Conservation (phyloP, 1,284 basidiomycete species). For the Anthracocystis setariae region DNA sequence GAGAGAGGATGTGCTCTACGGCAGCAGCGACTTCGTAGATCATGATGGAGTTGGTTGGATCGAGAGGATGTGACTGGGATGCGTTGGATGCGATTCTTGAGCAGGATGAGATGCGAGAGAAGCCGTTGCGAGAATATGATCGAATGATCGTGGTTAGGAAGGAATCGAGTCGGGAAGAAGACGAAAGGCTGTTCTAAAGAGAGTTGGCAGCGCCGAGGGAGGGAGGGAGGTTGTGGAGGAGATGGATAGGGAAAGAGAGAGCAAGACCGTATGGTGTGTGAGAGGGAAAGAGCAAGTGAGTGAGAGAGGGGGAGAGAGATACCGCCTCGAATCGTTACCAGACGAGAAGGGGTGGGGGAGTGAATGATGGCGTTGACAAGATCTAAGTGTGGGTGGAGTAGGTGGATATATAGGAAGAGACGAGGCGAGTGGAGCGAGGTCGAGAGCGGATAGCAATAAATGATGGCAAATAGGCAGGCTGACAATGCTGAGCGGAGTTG, state of each 20-base stretch:
- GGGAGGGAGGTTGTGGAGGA: conserved; percentile 1
- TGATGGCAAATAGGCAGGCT: conserved; percentile 6
- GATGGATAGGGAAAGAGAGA: conserved; percentile 1
- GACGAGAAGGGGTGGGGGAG: conserved; percentile 29
- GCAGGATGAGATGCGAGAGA: conserved; percentile 1
- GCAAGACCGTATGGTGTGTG: too few relatives aligned
- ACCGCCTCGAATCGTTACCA: conserved; percentile 39
- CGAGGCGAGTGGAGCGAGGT: background rate
- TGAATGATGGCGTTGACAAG: background rate
- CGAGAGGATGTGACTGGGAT: conserved; percentile 1
- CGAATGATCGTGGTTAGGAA: background rate
- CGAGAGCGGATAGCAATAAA: background rate
- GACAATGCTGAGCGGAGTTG: conserved; percentile 1
- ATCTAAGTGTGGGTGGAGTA: conserved; percentile 10
- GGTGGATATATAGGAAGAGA: conserved; percentile 31
- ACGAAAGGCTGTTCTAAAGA: background rate
- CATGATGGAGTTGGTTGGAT: conserved; percentile 17
- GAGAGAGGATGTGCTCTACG: conserved; percentile 38
- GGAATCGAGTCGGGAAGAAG: background rate
- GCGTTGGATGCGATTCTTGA: background rate
- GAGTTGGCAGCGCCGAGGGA: background rate
- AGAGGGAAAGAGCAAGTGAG: conserved; percentile 1
- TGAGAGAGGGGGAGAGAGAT: conserved; percentile 5
- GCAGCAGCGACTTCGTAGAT: conserved; percentile 52
- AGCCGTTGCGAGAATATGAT: background rate